Evolutionary conservation across 2,329 filamentous ascomycete species (phyloP).

Genomic region (Drechmeria coniospora): DNA sequence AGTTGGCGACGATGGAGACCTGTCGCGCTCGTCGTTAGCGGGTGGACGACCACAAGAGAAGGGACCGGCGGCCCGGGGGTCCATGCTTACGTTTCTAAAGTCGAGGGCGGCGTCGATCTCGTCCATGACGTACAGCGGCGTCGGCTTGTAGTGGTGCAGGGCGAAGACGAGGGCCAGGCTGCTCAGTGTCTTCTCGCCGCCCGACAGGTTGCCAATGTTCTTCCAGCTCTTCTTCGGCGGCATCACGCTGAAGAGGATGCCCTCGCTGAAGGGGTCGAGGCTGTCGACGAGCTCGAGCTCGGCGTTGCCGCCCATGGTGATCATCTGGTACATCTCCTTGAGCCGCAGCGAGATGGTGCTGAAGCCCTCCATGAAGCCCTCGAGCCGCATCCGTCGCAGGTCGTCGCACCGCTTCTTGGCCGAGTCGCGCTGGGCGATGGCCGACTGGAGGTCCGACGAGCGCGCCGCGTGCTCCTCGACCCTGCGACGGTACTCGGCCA

Average conservation of each 20-base stretch:
- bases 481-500: slow-evolving; percentile 74
- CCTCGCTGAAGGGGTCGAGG: slow-evolving; percentile 90
- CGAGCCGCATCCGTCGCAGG: slow-evolving; percentile 72
- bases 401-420: slow-evolving; percentile 91
- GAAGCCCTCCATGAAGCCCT: slow-evolving; percentile 98
- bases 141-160: slow-evolving; percentile 94
- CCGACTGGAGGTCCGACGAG: slow-evolving; percentile 68
- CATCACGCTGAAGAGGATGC: slow-evolving; percentile 96
- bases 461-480: slow-evolving; percentile 70
- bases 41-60: background rate
- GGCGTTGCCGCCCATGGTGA: slow-evolving; percentile 97
- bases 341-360: slow-evolving; percentile 81
- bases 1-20: slow-evolving; percentile 95
- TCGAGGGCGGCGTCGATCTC: slow-evolving; percentile 97
- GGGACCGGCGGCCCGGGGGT: slow-evolving; percentile 2
- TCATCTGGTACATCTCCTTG: slow-evolving; percentile 99
- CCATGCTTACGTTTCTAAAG: slow-evolving; percentile 76
- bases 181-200: slow-evolving; percentile 93
- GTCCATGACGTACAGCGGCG: slow-evolving; percentile 97
- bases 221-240: slow-evolving; percentile 99
- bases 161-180: slow-evolving; percentile 94
- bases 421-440: slow-evolving; percentile 62
- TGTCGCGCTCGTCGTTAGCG: slow-evolving; percentile 16
- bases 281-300: slow-evolving; percentile 95
- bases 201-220: slow-evolving; percentile 90